Evolutionary conservation across 441 rosid genomes (phyloP).

Genomic region (Dalechampia spathulata): DNA sequence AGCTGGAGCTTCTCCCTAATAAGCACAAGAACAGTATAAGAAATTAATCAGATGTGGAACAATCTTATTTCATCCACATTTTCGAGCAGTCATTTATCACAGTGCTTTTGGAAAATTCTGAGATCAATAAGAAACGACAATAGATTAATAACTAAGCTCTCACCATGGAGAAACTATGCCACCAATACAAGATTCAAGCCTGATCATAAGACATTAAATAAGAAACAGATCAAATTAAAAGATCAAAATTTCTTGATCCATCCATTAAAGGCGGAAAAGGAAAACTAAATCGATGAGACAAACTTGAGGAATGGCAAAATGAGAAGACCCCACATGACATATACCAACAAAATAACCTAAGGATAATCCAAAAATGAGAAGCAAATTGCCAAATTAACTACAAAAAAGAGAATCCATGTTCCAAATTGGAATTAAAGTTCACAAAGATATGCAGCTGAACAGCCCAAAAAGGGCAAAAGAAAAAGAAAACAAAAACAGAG

Average conservation of each 20-base stretch:
- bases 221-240: slow-evolving; percentile 40
- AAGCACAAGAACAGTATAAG: slow-evolving; percentile 12
- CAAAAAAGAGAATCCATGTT: too few relatives aligned
- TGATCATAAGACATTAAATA: slow-evolving; percentile 42
- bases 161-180: slow-evolving; percentile 75
- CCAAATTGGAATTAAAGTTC: too few relatives aligned
- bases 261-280: background rate
- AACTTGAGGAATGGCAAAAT: too few relatives aligned
- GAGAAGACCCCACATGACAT: too few relatives aligned
- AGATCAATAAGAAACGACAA: background rate
- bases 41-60: slow-evolving; percentile 2
- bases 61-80: background rate
- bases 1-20: slow-evolving; percentile 80
- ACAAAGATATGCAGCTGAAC: too few relatives aligned
- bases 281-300: too few relatives aligned
- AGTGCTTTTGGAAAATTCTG: background rate
- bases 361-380: too few relatives aligned
- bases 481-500: too few relatives aligned
- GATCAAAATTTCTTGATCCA: slow-evolving; percentile 28
- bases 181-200: slow-evolving; percentile 51
- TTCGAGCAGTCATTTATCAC: background rate
- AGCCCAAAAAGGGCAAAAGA: too few relatives aligned
- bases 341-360: too few relatives aligned
- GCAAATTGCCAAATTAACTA: too few relatives aligned
- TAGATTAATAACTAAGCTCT: slow-evolving; percentile 30